Percentiles rank a stretch among this genome's conserved stretches.
Conservation (phyloP, 2,329 filamentous ascomycete genomes). For the Calcarisporium arbuscula region DNA sequence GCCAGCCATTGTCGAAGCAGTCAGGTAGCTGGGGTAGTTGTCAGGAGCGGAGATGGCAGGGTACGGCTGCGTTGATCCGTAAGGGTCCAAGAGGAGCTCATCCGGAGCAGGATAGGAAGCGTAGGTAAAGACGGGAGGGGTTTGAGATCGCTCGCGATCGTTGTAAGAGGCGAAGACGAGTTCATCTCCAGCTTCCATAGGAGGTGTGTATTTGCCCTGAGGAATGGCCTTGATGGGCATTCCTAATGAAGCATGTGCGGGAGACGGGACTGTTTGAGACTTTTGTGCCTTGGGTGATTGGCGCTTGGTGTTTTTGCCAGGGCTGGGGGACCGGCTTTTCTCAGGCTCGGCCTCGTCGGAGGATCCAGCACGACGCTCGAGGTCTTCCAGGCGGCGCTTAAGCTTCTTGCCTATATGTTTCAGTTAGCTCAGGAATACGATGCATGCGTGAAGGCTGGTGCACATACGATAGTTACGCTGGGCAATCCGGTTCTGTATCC, state of each 20-base stretch:
- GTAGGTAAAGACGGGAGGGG: slow-evolving; percentile 63
- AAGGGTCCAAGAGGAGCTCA: slow-evolving; percentile 54
- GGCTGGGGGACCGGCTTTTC: slow-evolving; percentile 26
- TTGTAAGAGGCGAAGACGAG: slow-evolving; percentile 59
- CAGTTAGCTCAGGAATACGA: slow-evolving; percentile 7
- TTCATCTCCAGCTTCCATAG: slow-evolving; percentile 57
- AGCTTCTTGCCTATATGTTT: slow-evolving; percentile 71
- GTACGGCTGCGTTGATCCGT: slow-evolving; percentile 48
- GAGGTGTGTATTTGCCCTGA: slow-evolving; percentile 54
- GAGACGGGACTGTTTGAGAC: slow-evolving; percentile 21
- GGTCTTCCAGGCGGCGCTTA: slow-evolving; percentile 80
- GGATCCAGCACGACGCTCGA: slow-evolving; percentile 68
- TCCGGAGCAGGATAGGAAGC: slow-evolving; percentile 62
- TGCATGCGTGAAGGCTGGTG: neutral
- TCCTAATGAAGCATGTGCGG: slow-evolving; percentile 9
- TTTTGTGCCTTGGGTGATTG: slow-evolving; percentile 18
- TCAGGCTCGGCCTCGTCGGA: slow-evolving; percentile 40
- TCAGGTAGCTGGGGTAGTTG: slow-evolving; percentile 50
- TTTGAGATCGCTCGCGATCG: slow-evolving; percentile 63
- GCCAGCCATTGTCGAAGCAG: slow-evolving; percentile 45
- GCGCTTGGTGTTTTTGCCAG: slow-evolving; percentile 39
- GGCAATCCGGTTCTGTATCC: slow-evolving; percentile 96
- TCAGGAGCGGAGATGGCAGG: slow-evolving; percentile 45
- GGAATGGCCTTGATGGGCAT: slow-evolving; percentile 31
- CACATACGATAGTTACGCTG: slow-evolving; percentile 91